These are phyloP conservation scores for Russula sp. DNA, from an alignment of 768 basidiomycete species.

Conservation along the genomic window DNA sequence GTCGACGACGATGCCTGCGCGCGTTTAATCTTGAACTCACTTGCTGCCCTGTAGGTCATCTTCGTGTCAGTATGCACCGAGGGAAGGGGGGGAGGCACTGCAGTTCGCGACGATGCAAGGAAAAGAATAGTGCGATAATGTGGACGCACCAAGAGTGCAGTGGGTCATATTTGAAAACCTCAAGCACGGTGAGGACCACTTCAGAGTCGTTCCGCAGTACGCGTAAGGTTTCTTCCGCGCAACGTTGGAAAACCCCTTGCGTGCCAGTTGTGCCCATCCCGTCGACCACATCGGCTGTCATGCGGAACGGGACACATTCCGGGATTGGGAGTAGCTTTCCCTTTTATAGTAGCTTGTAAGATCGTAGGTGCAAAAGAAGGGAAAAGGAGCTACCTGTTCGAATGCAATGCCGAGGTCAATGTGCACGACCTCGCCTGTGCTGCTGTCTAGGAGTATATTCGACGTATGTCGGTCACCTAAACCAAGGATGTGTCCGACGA, in stretches of 20 bases:
- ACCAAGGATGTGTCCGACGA: slow-evolving; percentile 88
- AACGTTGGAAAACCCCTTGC: slow-evolving; percentile 90
- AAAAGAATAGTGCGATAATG: not conserved
- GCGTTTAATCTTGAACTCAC: slow-evolving; percentile 62
- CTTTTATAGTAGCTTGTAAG: slow-evolving; percentile 32
- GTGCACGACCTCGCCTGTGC: slow-evolving; percentile 82
- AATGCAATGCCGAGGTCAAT: slow-evolving; percentile 97
- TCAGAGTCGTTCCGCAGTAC: slow-evolving; percentile 81
- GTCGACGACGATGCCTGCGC: slow-evolving; percentile 39
- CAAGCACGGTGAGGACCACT: slow-evolving; percentile 89
- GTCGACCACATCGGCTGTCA: slow-evolving; percentile 91
- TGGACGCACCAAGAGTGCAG: slow-evolving; percentile 76
- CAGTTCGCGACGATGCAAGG: not conserved
- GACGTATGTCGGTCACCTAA: slow-evolving; percentile 88
- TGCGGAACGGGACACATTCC: slow-evolving; percentile 89
- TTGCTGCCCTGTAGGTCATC: slow-evolving; percentile 53
- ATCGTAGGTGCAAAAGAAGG: not conserved
- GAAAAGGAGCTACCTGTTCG: slow-evolving; percentile 59
- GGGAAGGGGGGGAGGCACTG: not conserved
- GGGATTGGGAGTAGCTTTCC: slow-evolving; percentile 74
- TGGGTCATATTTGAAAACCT: slow-evolving; percentile 96
- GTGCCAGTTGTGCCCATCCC: slow-evolving; percentile 88
- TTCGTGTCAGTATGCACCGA: not conserved
- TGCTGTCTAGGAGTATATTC: slow-evolving; percentile 85
- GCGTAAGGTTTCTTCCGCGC: slow-evolving; percentile 89